Conservation (phyloP, 345 rosid genomes). For the Salix caprea region DNA sequence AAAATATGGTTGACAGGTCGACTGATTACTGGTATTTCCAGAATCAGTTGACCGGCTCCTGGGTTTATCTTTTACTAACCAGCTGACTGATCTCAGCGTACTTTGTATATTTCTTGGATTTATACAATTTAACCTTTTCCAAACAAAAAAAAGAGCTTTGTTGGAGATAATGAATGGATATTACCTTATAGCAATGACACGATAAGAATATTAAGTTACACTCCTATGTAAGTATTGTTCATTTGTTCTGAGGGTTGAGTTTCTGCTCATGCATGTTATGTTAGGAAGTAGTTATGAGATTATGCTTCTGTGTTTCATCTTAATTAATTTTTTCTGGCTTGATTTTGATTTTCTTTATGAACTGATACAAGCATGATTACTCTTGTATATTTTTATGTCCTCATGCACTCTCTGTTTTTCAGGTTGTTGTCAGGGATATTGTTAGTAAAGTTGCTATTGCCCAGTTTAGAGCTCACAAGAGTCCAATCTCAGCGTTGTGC, state of each 20-base stretch:
- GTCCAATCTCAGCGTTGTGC: slow-evolving; percentile 82
- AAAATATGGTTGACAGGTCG: no score
- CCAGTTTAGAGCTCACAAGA: slow-evolving; percentile 89
- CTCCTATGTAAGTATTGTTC: not conserved
- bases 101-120: no score
- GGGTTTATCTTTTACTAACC: no score
- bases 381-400: not conserved
- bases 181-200: not conserved
- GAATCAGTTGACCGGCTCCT: no score
- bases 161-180: not conserved
- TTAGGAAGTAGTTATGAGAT: not conserved
- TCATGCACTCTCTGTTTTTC: slow-evolving; percentile 6
- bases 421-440: slow-evolving; percentile 85
- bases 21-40: no score
- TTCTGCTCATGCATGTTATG: not conserved
- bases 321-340: not conserved
- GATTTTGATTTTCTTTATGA: not conserved
- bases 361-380: not conserved
- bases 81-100: no score
- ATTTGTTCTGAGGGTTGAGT: not conserved
- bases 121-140: no score
- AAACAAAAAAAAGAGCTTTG: not conserved
- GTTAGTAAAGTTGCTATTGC: slow-evolving; percentile 59
- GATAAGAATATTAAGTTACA: not conserved
- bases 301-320: not conserved